Evolutionary conservation across 768 basidiomycete species (phyloP), one percentile per base, ranked within the genome.

Genomic region (Leucocoprinus leucothites): DNA sequence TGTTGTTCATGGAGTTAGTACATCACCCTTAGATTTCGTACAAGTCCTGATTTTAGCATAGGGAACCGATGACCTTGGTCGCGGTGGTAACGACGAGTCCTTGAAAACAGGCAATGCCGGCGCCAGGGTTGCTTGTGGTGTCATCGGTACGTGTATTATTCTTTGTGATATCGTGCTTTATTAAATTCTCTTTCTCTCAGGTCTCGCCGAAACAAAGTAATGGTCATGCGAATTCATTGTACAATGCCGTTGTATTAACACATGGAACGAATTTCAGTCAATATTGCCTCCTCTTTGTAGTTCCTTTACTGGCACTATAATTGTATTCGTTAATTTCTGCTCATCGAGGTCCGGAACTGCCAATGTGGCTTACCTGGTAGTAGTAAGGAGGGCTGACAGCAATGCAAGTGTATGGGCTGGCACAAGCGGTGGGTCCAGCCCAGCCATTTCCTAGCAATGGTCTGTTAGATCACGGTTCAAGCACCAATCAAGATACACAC

Each of bases 41-140:
- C 7, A 7, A 26, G 42, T 42, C 47, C 21, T 26, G 40, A 58
- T 43, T 26, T 59, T 57, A 22, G 44, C 59, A n/a, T 3, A 85
- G 85, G 88, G 89, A 3, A 80, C 80, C 16, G 91, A 94, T 64
- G 91, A 94, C 63, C 76, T 92, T 48, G 91, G 90, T n/a, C 74
- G 69, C 57, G 88, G 89, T 14, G 74, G 71, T 40, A 77, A 86
- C 62, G 73, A 80, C 25, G 89, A 90, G 59, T 87, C 86, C 19
- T 71, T 85, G 53, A 89, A 81, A 66, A 92, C 89, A 2, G 91
- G 91, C 8, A 89, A 92, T 64, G 86, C 91, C 14, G 86, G 87
- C 9, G 82, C 75, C 26, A 76, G 89, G 54, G 78, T 82, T n/a
- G 90, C 91, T 11, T 93, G 91, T 64, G 91, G 90, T 61, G 82